Conservation (phyloP, 1,139 yeast species). For the Taphrina communis region DNA sequence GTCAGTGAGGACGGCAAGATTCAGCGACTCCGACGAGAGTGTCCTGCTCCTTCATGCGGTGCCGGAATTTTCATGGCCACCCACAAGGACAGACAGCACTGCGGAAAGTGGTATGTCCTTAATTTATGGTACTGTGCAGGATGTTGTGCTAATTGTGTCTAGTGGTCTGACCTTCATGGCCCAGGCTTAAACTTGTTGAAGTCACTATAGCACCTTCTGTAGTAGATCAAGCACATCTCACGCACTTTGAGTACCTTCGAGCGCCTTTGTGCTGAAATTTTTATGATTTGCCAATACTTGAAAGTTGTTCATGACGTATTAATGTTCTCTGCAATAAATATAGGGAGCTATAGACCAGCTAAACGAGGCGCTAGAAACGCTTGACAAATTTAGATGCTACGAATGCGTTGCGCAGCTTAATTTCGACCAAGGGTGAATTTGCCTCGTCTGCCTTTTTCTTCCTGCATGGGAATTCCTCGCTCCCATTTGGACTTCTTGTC, state of each 20-base stretch:
- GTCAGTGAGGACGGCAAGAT: slow-evolving; percentile 98
- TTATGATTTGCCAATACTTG: too few relatives aligned
- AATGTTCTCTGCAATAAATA: not conserved
- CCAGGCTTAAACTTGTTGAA: slow-evolving; percentile 19
- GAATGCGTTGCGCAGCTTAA: not conserved
- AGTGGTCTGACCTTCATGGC: slow-evolving; percentile 39
- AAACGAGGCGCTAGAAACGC: slow-evolving; percentile 1
- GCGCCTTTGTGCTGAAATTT: too few relatives aligned
- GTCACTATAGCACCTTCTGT: too few relatives aligned
- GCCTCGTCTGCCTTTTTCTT: slow-evolving; percentile 63
- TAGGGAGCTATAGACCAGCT: not conserved
- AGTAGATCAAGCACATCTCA: too few relatives aligned
- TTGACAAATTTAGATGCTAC: not conserved
- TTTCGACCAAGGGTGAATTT: slow-evolving; percentile 42
- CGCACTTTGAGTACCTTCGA: too few relatives aligned
- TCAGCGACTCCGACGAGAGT: slow-evolving; percentile 98
- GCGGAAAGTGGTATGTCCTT: slow-evolving; percentile 31
- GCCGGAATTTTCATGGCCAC: slow-evolving; percentile 92
- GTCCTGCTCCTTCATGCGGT: slow-evolving; percentile 92
- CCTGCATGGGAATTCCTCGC: slow-evolving; percentile 62
- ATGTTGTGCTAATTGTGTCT: slow-evolving; percentile 5
- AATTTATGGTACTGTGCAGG: too few relatives aligned
- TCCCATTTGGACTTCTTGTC: slow-evolving; percentile 88
- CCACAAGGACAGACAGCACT: slow-evolving; percentile 69
- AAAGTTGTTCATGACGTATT: not conserved